Evolutionary conservation across 176 grass and related monocot genomes (phyloP).

Genomic region (Eragrostis curvula): DNA sequence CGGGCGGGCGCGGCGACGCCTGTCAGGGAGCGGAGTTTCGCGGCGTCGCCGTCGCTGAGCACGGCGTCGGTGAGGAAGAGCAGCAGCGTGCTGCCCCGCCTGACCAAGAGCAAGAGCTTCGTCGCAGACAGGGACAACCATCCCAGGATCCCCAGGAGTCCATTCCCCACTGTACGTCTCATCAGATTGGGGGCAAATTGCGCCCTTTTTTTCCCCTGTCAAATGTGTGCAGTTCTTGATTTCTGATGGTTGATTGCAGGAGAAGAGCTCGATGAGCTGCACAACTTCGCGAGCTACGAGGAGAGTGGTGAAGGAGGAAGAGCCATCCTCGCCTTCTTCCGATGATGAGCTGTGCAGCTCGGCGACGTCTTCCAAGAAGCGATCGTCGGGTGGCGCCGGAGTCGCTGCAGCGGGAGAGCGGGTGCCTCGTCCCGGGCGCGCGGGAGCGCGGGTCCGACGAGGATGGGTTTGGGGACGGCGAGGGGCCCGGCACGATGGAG

Average conservation of each 20-base stretch:
- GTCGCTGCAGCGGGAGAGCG: conserved; percentile 74
- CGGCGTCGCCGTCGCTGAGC: conserved; percentile 37
- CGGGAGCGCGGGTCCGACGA: neutral
- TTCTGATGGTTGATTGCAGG: conserved; percentile 20
- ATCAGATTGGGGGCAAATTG: neutral
- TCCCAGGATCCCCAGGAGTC: conserved; percentile 75
- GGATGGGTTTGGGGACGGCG: neutral
- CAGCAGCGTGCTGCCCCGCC: conserved; percentile 50
- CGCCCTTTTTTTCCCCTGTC: neutral
- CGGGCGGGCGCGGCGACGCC: neutral
- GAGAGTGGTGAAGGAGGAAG: conserved; percentile 38
- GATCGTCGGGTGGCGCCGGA: conserved; percentile 52
- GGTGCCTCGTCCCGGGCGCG: conserved; percentile 50
- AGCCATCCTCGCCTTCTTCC: conserved; percentile 37
- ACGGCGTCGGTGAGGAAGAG: conserved; percentile 59
- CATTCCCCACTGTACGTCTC: conserved; percentile 51
- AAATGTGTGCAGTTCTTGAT: neutral
- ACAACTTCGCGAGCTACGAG: conserved; percentile 14
- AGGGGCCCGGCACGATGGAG: conserved; percentile 72
- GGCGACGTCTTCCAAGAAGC: conserved; percentile 52
- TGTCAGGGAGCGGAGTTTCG: neutral
- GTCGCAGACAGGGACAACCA: conserved; percentile 42
- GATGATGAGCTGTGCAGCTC: conserved; percentile 56
- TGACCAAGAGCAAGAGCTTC: conserved; percentile 63
- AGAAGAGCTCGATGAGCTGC: conserved; percentile 60